These are phyloP conservation scores for Chamaenerion angustifolium DNA, from an alignment of 345 rosid genomes.

Conservation along the genomic window DNA sequence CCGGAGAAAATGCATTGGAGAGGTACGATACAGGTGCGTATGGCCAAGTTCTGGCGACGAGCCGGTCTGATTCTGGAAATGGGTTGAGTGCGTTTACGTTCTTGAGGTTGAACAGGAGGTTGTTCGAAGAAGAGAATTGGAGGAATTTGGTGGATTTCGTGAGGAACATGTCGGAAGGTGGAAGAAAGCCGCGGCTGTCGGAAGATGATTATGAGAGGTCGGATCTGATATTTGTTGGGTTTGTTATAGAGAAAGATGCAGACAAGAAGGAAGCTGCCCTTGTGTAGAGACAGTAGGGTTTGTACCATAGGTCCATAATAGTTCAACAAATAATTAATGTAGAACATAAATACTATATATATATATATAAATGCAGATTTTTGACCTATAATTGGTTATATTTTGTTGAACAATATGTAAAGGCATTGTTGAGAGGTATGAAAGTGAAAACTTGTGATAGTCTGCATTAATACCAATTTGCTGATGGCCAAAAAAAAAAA, in stretches of 20 bases:
- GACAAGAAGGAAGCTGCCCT: slow-evolving; percentile 34
- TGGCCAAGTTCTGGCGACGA: slow-evolving; percentile 62
- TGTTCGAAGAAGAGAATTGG: slow-evolving; percentile 85
- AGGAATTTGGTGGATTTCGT: slow-evolving; percentile 64
- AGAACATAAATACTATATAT: no score
- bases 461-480: no score
- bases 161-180: slow-evolving; percentile 63
- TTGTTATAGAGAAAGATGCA: slow-evolving; percentile 23
- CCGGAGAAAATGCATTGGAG: slow-evolving; percentile 88
- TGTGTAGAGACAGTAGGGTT: slow-evolving; percentile 13
- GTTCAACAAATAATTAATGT: no score
- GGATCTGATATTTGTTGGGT: slow-evolving; percentile 44
- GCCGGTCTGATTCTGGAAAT: slow-evolving; percentile 58
- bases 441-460: no score
- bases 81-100: slow-evolving; percentile 79
- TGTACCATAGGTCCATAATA: no score
- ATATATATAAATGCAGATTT: no score
- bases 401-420: no score
- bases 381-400: no score
- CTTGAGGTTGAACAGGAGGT: slow-evolving; percentile 68
- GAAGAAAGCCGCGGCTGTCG: slow-evolving; percentile 34
- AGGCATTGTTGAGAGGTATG: no score
- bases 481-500: no score
- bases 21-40: slow-evolving; percentile 66
- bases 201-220: slow-evolving; percentile 41